phyloP scores from a whole-genome alignment of 1,139 yeast species.

The Wickerhamomyces sp. region DNA sequence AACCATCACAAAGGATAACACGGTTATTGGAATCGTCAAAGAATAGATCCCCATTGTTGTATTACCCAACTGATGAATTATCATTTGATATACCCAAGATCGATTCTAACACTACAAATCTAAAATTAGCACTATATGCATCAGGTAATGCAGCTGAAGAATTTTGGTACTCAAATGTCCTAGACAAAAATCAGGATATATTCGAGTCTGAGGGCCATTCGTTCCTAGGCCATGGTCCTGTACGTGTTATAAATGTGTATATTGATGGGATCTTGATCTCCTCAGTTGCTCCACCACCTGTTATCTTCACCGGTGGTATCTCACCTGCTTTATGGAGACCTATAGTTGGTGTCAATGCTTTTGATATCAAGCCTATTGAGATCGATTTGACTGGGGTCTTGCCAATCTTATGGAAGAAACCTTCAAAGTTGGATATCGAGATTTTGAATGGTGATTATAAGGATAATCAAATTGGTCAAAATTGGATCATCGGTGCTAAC shows the following conservation, averaged over 20 bases:
- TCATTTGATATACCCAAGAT: constrained; percentile 35
- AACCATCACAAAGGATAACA: constrained; percentile 18
- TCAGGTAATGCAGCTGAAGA: constrained; percentile 80
- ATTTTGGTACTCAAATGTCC: constrained; percentile 70
- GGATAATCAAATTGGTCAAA: constrained; percentile 40
- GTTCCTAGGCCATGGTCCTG: constrained; percentile 59
- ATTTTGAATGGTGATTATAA: constrained; percentile 56
- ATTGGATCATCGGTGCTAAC: constrained; percentile 72
- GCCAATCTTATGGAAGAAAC: constrained; percentile 54
- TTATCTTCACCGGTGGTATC: constrained; percentile 72
- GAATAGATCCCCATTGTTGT: constrained; percentile 38
- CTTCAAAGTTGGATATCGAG: constrained; percentile 35
- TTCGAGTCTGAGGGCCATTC: constrained; percentile 37
- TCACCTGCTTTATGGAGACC: constrained; percentile 79
- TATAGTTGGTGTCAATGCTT: constrained; percentile 66
- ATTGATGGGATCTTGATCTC: constrained; percentile 45
- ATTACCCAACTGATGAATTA: constrained; percentile 38
- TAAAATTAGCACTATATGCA: constrained; percentile 50
- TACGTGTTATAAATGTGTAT: constrained; percentile 49
- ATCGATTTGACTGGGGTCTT: constrained; percentile 64
- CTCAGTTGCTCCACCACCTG: constrained; percentile 51
- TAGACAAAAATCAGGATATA: constrained; percentile 40
- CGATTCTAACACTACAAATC: constrained; percentile 18
- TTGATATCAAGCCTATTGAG: constrained; percentile 62
- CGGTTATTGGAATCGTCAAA: constrained; percentile 14